phyloP scores from a whole-genome alignment of 116 monocot genomes.

The Cymodocea nodosa region DNA sequence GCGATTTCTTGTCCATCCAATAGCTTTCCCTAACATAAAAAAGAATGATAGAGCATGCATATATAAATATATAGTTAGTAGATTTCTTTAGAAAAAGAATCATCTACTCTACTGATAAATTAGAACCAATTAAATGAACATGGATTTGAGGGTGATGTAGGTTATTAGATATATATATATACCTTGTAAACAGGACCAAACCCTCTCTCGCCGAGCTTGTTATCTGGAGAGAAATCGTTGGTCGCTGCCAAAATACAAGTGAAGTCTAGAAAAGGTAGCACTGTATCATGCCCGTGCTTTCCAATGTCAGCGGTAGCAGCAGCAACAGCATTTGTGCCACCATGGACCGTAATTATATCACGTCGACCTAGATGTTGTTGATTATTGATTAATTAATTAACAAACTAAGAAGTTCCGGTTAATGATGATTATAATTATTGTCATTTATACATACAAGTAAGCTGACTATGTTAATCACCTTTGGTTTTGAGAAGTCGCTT shows the following conservation, averaged over 20 bases:
- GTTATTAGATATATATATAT: neutral
- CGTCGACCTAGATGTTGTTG: neutral
- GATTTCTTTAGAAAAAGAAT: too few species aligned
- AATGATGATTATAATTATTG: too few species aligned
- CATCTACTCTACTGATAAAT: neutral
- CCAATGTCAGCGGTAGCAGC: too few species aligned
- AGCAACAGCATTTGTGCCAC: neutral
- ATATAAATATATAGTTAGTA: too few species aligned
- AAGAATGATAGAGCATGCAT: neutral
- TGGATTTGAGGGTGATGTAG: too few species aligned
- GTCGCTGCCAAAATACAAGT: neutral
- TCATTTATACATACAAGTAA: too few species aligned
- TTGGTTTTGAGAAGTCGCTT: too few species aligned
- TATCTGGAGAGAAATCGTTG: neutral
- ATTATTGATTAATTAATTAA: too few species aligned
- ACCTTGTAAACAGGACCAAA: slow-evolving; percentile 16
- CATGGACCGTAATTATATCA: too few species aligned
- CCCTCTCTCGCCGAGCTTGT: slow-evolving; percentile 8
- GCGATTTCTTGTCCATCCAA: slow-evolving; percentile 12
- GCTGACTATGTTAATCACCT: too few species aligned
- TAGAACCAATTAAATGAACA: too few species aligned
- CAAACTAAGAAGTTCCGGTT: too few species aligned
- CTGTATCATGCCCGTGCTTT: neutral
- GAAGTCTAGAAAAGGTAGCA: neutral
- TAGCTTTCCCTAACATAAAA: slow-evolving; percentile 6